Percentiles rank a stretch among this genome's conserved stretches.
Evolutionary conservation across 768 basidiomycete species (phyloP).

Genomic region (Collybiopsis confluens): DNA sequence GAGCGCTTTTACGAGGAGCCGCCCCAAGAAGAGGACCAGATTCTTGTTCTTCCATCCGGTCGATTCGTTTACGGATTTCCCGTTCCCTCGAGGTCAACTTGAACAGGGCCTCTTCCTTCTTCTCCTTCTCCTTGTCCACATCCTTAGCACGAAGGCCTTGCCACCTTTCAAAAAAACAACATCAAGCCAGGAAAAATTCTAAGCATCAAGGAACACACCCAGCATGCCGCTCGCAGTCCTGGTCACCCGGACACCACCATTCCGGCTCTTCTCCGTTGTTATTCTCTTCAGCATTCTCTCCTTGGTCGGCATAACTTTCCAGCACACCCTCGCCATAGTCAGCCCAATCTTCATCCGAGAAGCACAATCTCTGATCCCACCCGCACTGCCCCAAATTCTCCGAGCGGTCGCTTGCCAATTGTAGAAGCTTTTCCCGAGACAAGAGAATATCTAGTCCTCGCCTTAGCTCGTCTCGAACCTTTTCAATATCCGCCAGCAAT

Average conservation of each 20-base stretch:
- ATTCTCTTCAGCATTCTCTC: conserved; percentile 29
- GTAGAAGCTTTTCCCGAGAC: conserved; percentile 67
- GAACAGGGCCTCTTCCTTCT: conserved; percentile 61
- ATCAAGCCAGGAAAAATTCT: conserved; percentile 4
- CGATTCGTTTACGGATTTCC: conserved; percentile 72
- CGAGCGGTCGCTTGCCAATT: conserved; percentile 64
- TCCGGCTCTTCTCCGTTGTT: conserved; percentile 40
- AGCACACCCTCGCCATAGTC: conserved; percentile 64
- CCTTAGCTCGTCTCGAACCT: conserved; percentile 60
- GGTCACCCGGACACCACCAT: conserved; percentile 80
- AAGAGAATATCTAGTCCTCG: conserved; percentile 63
- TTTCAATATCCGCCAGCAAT: conserved; percentile 54
- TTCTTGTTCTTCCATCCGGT: conserved; percentile 52
- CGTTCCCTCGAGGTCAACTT: conserved; percentile 73
- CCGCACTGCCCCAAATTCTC: conserved; percentile 72
- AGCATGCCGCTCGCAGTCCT: conserved; percentile 73
- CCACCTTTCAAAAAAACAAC: conserved; percentile 48
- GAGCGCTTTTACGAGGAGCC: conserved; percentile 18
- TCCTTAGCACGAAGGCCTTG: conserved; percentile 72
- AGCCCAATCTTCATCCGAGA: conserved; percentile 76
- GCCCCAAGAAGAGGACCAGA: conserved; percentile 27
- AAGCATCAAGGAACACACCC: conserved; percentile 65
- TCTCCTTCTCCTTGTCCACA: conserved; percentile 70
- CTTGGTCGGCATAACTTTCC: conserved; percentile 61
- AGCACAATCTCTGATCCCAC: conserved; percentile 83